Percentiles rank a stretch among this genome's conserved stretches.
These are phyloP conservation scores for Sclerotinia nivalis DNA, from an alignment of 2,329 filamentous ascomycete genomes.

Conservation along the genomic window DNA sequence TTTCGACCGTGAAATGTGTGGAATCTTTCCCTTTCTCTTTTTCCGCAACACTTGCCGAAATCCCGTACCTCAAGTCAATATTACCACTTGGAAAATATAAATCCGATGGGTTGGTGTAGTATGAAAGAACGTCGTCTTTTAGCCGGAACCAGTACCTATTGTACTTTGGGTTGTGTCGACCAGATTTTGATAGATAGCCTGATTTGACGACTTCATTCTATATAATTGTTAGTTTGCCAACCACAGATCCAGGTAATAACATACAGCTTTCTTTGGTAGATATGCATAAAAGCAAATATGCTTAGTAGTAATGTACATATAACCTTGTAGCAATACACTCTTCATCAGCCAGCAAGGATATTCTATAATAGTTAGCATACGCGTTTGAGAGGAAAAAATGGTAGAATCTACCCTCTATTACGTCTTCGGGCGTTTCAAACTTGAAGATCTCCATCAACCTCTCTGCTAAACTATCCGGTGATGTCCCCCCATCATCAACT, in stretches of 20 bases:
- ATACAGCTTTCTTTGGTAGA: conserved; percentile 85
- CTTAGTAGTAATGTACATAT: conserved; percentile 89
- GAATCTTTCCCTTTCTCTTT: conserved; percentile 72
- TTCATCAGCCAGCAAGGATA: conserved; percentile 93
- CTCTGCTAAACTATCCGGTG: conserved; percentile 63
- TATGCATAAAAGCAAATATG: conserved; percentile 98
- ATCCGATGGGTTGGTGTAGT: conserved; percentile 80
- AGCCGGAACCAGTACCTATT: conserved; percentile 91
- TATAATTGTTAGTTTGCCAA: conserved; percentile 37
- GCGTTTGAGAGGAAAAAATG: too few species aligned
- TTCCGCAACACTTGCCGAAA: conserved; percentile 77
- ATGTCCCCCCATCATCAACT: conserved; percentile 41
- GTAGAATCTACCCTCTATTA: conserved; percentile 65
- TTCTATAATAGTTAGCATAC: conserved; percentile 53
- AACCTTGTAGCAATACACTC: conserved; percentile 88
- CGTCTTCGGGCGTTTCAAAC: conserved; percentile 78
- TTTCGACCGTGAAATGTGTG: conserved; percentile 76
- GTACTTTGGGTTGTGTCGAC: conserved; percentile 83
- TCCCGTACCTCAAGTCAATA: conserved; percentile 88
- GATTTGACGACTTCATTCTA: conserved; percentile 78
- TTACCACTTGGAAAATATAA: conserved; percentile 90
- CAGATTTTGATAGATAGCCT: conserved; percentile 84
- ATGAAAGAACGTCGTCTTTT: conserved; percentile 88
- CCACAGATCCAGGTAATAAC: conserved; percentile 35
- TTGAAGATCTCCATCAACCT: conserved; percentile 82